These are phyloP conservation scores for Prunella vulgaris DNA, from an alignment of 257 asterid species.

Conservation along the genomic window DNA sequence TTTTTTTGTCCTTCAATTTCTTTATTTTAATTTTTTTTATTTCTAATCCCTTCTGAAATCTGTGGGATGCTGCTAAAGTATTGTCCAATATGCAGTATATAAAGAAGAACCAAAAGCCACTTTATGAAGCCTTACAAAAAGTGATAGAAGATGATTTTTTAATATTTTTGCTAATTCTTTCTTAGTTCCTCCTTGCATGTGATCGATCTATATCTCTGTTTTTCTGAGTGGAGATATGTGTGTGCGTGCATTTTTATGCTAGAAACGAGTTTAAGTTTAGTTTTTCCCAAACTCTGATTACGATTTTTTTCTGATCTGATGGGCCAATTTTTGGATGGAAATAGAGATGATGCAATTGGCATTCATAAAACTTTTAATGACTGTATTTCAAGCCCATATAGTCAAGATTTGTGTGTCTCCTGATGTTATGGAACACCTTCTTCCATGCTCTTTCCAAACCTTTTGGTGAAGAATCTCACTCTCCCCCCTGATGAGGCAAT, in stretches of 20 bases:
- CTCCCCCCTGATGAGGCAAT: slow-evolving; percentile 20
- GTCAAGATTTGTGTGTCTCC: slow-evolving; percentile 49
- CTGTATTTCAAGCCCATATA: slow-evolving; percentile 63
- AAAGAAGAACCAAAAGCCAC: slow-evolving; percentile 70
- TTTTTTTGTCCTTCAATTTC: background rate
- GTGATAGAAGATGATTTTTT: slow-evolving; percentile 58
- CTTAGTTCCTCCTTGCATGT: background rate
- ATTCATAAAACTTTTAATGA: slow-evolving; percentile 66
- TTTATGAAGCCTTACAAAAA: slow-evolving; percentile 68
- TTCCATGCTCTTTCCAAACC: slow-evolving; percentile 45
- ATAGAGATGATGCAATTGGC: slow-evolving; percentile 79
- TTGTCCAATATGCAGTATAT: slow-evolving; percentile 42
- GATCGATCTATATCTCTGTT: background rate
- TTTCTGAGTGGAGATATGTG: background rate
- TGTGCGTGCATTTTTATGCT: background rate
- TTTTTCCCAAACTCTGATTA: slow-evolving; percentile 3
- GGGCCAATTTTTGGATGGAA: slow-evolving; percentile 16
- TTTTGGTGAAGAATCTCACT: slow-evolving; percentile 19
- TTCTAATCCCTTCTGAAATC: slow-evolving; percentile 9
- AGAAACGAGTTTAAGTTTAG: background rate
- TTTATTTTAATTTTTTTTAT: no score
- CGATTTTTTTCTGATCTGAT: slow-evolving; percentile 22
- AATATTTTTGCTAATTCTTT: slow-evolving; percentile 7
- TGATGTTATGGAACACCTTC: slow-evolving; percentile 35
- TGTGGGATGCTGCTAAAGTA: slow-evolving; percentile 21